Percentiles rank a stretch among this genome's conserved stretches.
Conservation (phyloP, 257 asterid genomes). For the Orobanche coerulescens region DNA sequence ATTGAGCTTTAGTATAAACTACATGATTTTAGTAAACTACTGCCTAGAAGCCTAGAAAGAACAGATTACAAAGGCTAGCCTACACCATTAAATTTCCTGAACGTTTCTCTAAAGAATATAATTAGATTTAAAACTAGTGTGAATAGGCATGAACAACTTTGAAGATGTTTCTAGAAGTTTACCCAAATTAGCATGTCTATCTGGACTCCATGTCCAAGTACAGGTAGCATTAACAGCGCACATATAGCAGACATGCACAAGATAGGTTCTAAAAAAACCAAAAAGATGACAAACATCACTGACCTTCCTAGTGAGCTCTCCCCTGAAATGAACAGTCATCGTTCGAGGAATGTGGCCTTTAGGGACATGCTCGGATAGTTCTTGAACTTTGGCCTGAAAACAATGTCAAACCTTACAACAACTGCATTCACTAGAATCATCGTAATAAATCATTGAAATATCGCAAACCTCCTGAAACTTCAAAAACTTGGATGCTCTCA, state of each 20-base stretch:
- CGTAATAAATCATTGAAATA: conserved; percentile 15
- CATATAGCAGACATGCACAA: background rate
- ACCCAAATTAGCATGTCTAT: background rate
- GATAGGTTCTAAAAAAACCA: background rate
- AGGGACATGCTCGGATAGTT: conserved; percentile 93
- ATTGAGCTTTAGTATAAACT: background rate
- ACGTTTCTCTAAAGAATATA: background rate
- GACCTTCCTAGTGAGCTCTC: conserved; percentile 95
- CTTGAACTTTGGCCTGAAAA: conserved; percentile 93
- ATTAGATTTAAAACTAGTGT: background rate
- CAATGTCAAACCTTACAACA: conserved; percentile 12
- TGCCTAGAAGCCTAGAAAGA: background rate
- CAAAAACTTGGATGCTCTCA: conserved; percentile 85
- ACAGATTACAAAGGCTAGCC: background rate
- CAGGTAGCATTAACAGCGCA: background rate
- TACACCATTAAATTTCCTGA: background rate
- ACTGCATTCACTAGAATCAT: background rate
- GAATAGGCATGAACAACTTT: background rate
- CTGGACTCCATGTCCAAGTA: background rate
- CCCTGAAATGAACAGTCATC: conserved; percentile 93
- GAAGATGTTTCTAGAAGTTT: background rate
- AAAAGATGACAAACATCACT: conserved; percentile 16
- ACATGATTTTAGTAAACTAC: background rate
- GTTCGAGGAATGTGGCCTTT: conserved; percentile 94
- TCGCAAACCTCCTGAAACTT: conserved; percentile 86